phyloP scores from a whole-genome alignment of 768 basidiomycete species.

The Suillus paluster region DNA sequence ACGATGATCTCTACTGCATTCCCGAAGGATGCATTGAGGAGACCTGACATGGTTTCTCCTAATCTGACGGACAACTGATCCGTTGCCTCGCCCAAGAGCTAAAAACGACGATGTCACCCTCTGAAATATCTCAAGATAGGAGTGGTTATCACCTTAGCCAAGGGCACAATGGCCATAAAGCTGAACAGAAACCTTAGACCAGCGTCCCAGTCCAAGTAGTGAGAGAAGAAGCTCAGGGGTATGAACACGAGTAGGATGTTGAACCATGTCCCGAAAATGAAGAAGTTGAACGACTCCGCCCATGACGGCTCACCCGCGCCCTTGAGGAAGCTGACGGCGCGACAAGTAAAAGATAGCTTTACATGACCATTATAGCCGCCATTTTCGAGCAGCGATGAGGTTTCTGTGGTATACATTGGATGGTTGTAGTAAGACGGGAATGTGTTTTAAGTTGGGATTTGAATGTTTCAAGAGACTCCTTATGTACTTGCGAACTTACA shows the following conservation, averaged over 20 bases:
- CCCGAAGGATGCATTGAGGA: conserved; percentile 85
- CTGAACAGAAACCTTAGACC: conserved; percentile 74
- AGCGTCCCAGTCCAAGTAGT: conserved; percentile 75
- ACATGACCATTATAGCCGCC: conserved; percentile 26
- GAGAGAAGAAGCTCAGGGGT: conserved; percentile 69
- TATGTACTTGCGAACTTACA: no score
- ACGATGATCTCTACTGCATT: conserved; percentile 92
- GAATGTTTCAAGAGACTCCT: background rate
- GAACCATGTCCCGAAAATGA: conserved; percentile 67
- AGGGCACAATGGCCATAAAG: conserved; percentile 84
- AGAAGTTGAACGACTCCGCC: conserved; percentile 57
- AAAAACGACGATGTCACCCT: background rate
- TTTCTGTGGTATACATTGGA: conserved; percentile 44
- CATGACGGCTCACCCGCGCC: conserved; percentile 71
- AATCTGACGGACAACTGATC: conserved; percentile 79
- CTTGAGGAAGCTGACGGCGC: conserved; percentile 43
- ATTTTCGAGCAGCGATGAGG: conserved; percentile 53
- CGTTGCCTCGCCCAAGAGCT: conserved; percentile 82
- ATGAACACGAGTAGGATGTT: conserved; percentile 83
- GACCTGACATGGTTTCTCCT: conserved; percentile 84
- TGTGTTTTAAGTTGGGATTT: background rate
- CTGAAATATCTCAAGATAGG: background rate
- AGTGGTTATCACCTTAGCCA: conserved; percentile 68
- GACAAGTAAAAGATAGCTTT: conserved; percentile 26
- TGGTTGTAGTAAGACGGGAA: background rate